Conservation (phyloP, 1,139 yeast species). For the Magnusiomyces tetraspermus region DNA sequence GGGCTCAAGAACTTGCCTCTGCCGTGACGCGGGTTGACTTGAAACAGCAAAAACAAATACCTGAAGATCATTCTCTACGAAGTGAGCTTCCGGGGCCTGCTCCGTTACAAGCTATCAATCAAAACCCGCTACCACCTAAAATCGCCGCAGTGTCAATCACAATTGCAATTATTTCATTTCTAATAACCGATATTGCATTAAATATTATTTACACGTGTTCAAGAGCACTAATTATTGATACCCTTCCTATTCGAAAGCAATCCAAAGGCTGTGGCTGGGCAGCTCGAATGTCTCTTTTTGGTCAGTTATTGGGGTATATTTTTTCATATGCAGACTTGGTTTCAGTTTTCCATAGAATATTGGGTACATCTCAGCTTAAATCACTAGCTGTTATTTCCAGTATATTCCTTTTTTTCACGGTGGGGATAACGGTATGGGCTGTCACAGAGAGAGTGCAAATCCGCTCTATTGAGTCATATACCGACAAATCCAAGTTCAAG, state of each 20-base stretch:
- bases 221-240: slow-evolving; percentile 50
- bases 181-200: slow-evolving; percentile 46
- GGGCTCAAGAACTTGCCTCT: slow-evolving; percentile 36
- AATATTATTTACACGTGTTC: slow-evolving; percentile 53
- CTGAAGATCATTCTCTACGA: neutral
- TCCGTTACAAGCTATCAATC: no score
- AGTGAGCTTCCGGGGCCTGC: no score
- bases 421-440: slow-evolving; percentile 36
- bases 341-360: slow-evolving; percentile 28
- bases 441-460: slow-evolving; percentile 23
- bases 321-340: slow-evolving; percentile 33
- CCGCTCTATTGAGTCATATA: slow-evolving; percentile 6
- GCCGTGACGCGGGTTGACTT: slow-evolving; percentile 8
- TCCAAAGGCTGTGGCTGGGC: slow-evolving; percentile 64
- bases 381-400: slow-evolving; percentile 41
- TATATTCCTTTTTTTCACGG: slow-evolving; percentile 33
- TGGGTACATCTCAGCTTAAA: slow-evolving; percentile 45
- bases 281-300: slow-evolving; percentile 53
- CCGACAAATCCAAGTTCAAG: neutral
- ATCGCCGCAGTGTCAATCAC: slow-evolving; percentile 28
- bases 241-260: slow-evolving; percentile 45
- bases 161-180: slow-evolving; percentile 43
- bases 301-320: slow-evolving; percentile 47
- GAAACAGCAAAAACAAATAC: neutral
- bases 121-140: no score